Evolutionary conservation across 352 stramenopile species (phyloP).

Genomic region (Thalassiosira exigua): DNA sequence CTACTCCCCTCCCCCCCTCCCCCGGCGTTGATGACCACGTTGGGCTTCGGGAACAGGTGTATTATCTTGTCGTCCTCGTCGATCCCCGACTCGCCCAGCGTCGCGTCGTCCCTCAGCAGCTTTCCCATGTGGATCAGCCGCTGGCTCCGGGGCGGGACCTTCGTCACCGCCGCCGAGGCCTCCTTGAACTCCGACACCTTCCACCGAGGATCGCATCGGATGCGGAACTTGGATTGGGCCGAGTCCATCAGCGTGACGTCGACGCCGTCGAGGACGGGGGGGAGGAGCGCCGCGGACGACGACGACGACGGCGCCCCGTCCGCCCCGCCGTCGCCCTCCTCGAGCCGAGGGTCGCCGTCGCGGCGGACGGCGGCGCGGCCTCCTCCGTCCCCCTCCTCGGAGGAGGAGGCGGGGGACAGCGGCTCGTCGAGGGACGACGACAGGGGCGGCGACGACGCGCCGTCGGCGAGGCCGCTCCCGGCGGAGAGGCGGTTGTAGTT

Average conservation of each 20-base stretch:
- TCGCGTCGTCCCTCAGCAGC: constrained; percentile 65
- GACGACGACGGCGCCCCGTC: no score
- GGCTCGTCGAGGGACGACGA: constrained; percentile 38
- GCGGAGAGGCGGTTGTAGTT: constrained; percentile 48
- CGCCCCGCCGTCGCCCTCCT: background rate
- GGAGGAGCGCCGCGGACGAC: no score
- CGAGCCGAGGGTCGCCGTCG: no score
- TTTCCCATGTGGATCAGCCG: constrained; percentile 78
- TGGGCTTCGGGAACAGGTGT: constrained; percentile 81
- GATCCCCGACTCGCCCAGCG: constrained; percentile 63
- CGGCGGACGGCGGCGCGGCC: no score
- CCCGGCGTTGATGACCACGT: constrained; percentile 61
- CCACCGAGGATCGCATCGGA: constrained; percentile 58
- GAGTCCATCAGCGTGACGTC: constrained; percentile 59
- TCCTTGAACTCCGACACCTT: constrained; percentile 68
- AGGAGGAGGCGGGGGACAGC: constrained; percentile 30
- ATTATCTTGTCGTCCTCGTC: constrained; percentile 66
- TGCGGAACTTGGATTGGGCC: constrained; percentile 73
- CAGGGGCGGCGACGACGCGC: background rate
- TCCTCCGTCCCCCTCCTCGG: constrained; percentile 8
- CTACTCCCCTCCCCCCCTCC: constrained; percentile 1
- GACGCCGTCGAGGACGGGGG: constrained; percentile 36
- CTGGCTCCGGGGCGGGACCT: constrained; percentile 65
- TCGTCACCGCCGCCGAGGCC: constrained; percentile 52
- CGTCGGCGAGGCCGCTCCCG: constrained; percentile 4